phyloP scores from a whole-genome alignment of 805 yeast genomes.

The Saccharomycopsis olivae region DNA sequence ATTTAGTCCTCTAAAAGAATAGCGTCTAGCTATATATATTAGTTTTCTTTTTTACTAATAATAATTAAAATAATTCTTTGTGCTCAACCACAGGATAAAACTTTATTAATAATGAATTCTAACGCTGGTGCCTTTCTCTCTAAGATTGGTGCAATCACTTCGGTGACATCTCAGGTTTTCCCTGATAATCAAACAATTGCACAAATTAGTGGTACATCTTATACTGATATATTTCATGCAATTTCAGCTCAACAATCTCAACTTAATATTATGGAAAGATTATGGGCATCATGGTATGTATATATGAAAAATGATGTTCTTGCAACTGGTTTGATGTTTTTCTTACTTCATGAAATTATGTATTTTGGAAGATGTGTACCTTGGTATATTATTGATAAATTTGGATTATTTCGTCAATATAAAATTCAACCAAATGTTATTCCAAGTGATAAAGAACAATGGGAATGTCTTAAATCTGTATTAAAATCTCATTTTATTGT shows the following conservation, averaged over 20 bases:
- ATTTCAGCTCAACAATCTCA: slow-evolving; percentile 32
- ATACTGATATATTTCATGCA: slow-evolving; percentile 27
- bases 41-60: too few species aligned
- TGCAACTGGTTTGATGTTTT: slow-evolving; percentile 85
- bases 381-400: slow-evolving; percentile 79
- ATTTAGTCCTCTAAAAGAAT: too few species aligned
- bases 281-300: slow-evolving; percentile 86
- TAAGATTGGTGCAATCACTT: too few species aligned
- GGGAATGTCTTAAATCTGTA: slow-evolving; percentile 85
- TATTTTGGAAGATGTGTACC: slow-evolving; percentile 91
- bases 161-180: slow-evolving; percentile 11
- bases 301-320: slow-evolving; percentile 79
- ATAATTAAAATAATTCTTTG: too few species aligned
- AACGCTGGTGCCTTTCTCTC: too few species aligned
- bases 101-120: too few species aligned
- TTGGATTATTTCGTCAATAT: slow-evolving; percentile 76
- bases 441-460: slow-evolving; percentile 75
- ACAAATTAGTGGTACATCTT: slow-evolving; percentile 22
- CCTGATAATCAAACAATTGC: not conserved
- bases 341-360: slow-evolving; percentile 73
- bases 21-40: too few species aligned
- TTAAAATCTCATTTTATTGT: slow-evolving; percentile 80
- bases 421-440: slow-evolving; percentile 83
- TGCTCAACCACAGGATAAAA: too few species aligned
- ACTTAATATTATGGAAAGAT: slow-evolving; percentile 46